A percentile compares a stretch with the other conserved stretches of the same genome.
Conservation (phyloP, 768 basidiomycete genomes). For the Calvatia gigantea region DNA sequence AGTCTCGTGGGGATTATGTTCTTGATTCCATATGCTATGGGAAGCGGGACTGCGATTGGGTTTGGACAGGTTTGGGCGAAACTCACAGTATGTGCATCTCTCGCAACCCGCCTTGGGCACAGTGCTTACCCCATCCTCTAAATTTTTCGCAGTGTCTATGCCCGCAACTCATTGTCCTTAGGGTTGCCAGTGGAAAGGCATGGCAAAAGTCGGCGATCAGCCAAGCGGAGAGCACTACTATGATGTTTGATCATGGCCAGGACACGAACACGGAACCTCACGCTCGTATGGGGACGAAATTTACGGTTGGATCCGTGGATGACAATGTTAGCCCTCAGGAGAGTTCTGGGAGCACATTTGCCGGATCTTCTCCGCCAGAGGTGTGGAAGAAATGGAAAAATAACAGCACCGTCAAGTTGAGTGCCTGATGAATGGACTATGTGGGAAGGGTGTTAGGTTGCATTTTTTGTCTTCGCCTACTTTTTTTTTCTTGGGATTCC, state of each 20-base stretch:
- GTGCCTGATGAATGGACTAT: background rate
- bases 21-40: constrained; percentile 33
- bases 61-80: constrained; percentile 40
- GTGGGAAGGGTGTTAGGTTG: no score
- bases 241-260: background rate
- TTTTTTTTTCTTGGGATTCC: background rate
- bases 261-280: background rate
- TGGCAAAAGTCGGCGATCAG: constrained; percentile 12
- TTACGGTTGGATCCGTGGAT: background rate
- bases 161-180: constrained; percentile 12
- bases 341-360: constrained; percentile 6
- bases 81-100: constrained; percentile 22
- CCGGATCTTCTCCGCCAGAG: constrained; percentile 1
- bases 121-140: background rate
- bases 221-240: constrained; percentile 11
- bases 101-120: background rate
- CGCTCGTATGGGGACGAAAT: background rate
- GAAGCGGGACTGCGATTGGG: constrained; percentile 27
- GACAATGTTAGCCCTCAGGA: constrained; percentile 4
- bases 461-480: no score
- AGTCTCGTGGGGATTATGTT: constrained; percentile 34
- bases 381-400: constrained; percentile 3
- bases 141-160: constrained; percentile 7
- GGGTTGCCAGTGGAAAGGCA: constrained; percentile 11
- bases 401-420: background rate